Percentiles rank a stretch among this genome's conserved stretches.
Evolutionary conservation across 768 basidiomycete species (phyloP).

Genomic region (Boletus pseudo-olivaceus): DNA sequence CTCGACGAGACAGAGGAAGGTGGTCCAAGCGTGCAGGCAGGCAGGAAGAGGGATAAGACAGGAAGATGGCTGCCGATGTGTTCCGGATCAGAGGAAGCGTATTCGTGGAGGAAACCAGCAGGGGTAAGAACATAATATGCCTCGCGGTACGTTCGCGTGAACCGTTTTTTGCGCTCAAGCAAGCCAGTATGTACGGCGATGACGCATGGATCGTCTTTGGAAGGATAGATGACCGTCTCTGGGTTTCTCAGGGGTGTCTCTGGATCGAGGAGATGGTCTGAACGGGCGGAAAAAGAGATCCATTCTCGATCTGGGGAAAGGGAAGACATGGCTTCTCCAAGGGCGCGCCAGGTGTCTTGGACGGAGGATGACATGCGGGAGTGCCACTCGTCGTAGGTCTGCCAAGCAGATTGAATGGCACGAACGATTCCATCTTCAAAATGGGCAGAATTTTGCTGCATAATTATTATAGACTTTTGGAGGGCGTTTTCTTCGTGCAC

Average conservation of each 20-base stretch:
- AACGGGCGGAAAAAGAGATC: slow-evolving; percentile 91
- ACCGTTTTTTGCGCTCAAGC: slow-evolving; percentile 94
- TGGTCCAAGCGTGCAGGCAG: slow-evolving; percentile 93
- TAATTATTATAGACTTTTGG: slow-evolving; percentile 96
- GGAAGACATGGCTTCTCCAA: slow-evolving; percentile 72
- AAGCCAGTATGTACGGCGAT: slow-evolving; percentile 83
- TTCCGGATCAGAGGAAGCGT: slow-evolving; percentile 70
- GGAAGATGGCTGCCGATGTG: slow-evolving; percentile 51
- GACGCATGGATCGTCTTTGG: slow-evolving; percentile 86
- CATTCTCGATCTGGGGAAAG: slow-evolving; percentile 89
- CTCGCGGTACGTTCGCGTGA: slow-evolving; percentile 82
- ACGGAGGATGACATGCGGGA: slow-evolving; percentile 71
- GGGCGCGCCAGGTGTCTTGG: slow-evolving; percentile 68
- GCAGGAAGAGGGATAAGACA: slow-evolving; percentile 85
- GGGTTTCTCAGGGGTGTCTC: slow-evolving; percentile 91
- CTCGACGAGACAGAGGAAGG: slow-evolving; percentile 64
- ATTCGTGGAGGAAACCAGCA: slow-evolving; percentile 96
- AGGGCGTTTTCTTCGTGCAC: slow-evolving; percentile 97
- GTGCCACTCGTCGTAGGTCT: slow-evolving; percentile 93
- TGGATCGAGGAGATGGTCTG: slow-evolving; percentile 93
- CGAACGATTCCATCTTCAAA: slow-evolving; percentile 97
- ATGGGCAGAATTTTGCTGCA: slow-evolving; percentile 95
- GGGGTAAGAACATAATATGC: slow-evolving; percentile 91
- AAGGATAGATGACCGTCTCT: slow-evolving; percentile 75
- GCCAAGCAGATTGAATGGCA: slow-evolving; percentile 94